These are phyloP conservation scores for Neocallimastix lanati DNA, from an alignment of 192 early-diverging fungal species.

Conservation along the genomic window DNA sequence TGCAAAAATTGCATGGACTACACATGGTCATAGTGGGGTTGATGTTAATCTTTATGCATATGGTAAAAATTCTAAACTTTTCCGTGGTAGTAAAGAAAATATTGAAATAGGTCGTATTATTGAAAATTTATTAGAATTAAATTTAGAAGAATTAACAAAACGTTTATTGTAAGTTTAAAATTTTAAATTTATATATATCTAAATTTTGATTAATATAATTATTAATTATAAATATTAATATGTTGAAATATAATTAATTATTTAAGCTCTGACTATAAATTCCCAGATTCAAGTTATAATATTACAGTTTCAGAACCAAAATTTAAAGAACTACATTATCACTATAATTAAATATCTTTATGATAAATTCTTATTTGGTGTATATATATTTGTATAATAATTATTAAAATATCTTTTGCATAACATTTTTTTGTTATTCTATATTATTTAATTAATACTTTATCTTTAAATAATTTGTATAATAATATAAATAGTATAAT, in stretches of 20 bases:
- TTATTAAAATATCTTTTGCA: too few relatives aligned
- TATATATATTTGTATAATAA: too few relatives aligned
- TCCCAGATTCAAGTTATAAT: background rate
- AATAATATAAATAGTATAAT: too few relatives aligned
- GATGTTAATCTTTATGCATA: slow-evolving; percentile 64
- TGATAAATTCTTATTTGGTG: too few relatives aligned
- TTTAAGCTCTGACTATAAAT: background rate
- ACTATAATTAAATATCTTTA: too few relatives aligned
- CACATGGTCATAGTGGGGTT: slow-evolving; percentile 82
- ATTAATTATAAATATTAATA: too few relatives aligned
- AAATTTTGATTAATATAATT: too few relatives aligned
- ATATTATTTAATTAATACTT: too few relatives aligned
- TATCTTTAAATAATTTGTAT: too few relatives aligned
- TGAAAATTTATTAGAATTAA: background rate
- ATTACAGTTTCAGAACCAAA: background rate
- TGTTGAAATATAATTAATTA: background rate
- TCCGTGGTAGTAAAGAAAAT: background rate
- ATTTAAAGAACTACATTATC: background rate
- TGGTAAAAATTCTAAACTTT: background rate
- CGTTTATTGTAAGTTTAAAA: background rate
- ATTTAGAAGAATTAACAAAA: background rate
- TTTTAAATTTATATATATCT: too few relatives aligned
- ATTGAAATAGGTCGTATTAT: background rate
- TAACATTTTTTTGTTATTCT: too few relatives aligned
- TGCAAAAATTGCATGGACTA: slow-evolving; percentile 41